Percentiles rank a stretch among this genome's conserved stretches.
phyloP scores from a whole-genome alignment of 345 rosid genomes.

The Carallia pectinifolia region DNA sequence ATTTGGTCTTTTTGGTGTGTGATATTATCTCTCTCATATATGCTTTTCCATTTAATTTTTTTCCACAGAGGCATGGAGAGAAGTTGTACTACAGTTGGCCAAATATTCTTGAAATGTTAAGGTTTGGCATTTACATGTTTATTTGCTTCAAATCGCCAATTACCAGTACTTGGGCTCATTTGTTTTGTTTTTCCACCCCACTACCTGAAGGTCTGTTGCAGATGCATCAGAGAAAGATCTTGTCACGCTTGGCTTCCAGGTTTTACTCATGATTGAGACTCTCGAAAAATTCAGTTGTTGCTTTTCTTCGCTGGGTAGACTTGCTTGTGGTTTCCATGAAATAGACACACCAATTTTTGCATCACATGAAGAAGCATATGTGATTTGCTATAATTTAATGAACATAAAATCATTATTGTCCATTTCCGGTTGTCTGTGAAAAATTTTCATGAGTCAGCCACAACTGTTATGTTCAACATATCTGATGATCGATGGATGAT shows the following conservation, averaged over 20 bases:
- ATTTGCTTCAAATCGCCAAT: constrained; percentile 3
- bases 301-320: background rate
- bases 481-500: background rate
- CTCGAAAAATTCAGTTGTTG: constrained; percentile 1
- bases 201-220: constrained; percentile 74
- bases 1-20: background rate
- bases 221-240: constrained; percentile 94
- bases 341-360: background rate
- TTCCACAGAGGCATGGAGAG: constrained; percentile 86
- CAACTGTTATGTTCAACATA: too few relatives aligned
- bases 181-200: constrained; percentile 1
- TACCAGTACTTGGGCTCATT: constrained; percentile 14
- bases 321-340: background rate
- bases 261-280: constrained; percentile 24
- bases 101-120: constrained; percentile 81
- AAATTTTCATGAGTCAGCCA: too few relatives aligned
- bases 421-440: too few relatives aligned
- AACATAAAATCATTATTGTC: too few relatives aligned
- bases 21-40: constrained; percentile 18
- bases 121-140: constrained; percentile 44
- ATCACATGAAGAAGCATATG: background rate
- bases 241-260: constrained; percentile 93
- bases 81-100: constrained; percentile 84
- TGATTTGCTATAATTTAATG: too few relatives aligned
- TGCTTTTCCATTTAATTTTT: background rate